These are phyloP conservation scores for Scytalidium sp. DNA, from an alignment of 2,329 filamentous ascomycete genomes.

Conservation along the genomic window DNA sequence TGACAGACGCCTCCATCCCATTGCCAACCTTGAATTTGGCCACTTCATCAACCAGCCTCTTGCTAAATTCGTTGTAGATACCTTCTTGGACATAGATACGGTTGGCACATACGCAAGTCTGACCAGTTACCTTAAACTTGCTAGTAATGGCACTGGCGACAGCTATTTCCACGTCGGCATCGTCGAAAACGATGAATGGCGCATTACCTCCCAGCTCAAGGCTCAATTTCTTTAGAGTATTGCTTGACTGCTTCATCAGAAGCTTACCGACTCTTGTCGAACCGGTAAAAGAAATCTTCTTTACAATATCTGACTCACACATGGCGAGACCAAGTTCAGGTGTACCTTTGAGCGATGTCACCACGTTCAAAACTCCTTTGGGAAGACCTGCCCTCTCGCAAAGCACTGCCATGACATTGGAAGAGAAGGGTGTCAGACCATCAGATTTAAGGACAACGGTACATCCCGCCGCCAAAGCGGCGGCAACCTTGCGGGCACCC, in stretches of 20 bases:
- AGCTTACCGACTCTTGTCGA: conserved; percentile 66
- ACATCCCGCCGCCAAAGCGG: conserved; percentile 91
- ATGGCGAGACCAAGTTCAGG: conserved; percentile 73
- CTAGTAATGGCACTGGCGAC: conserved; percentile 78
- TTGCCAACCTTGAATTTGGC: conserved; percentile 71
- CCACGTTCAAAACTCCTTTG: conserved; percentile 84
- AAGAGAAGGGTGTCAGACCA: conserved; percentile 87
- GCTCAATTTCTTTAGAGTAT: conserved; percentile 76
- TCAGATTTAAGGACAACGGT: conserved; percentile 92
- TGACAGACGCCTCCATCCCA: conserved; percentile 67
- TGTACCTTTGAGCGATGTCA: conserved; percentile 79
- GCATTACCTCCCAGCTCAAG: conserved; percentile 95
- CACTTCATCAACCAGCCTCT: conserved; percentile 69
- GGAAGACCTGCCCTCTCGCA: conserved; percentile 85
- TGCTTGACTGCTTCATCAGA: conserved; percentile 85
- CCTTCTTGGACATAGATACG: conserved; percentile 75
- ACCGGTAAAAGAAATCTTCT: conserved; percentile 94
- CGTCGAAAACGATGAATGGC: conserved; percentile 95
- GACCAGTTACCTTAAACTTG: conserved; percentile 92
- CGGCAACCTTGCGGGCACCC: conserved; percentile 68
- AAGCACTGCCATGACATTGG: conserved; percentile 83
- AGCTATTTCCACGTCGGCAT: conserved; percentile 82
- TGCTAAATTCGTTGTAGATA: conserved; percentile 73
- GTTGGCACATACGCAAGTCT: conserved; percentile 93
- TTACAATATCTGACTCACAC: conserved; percentile 72